These are phyloP conservation scores for Pleurotus cornucopiae DNA, from an alignment of 768 basidiomycete genomes.

Conservation along the genomic window DNA sequence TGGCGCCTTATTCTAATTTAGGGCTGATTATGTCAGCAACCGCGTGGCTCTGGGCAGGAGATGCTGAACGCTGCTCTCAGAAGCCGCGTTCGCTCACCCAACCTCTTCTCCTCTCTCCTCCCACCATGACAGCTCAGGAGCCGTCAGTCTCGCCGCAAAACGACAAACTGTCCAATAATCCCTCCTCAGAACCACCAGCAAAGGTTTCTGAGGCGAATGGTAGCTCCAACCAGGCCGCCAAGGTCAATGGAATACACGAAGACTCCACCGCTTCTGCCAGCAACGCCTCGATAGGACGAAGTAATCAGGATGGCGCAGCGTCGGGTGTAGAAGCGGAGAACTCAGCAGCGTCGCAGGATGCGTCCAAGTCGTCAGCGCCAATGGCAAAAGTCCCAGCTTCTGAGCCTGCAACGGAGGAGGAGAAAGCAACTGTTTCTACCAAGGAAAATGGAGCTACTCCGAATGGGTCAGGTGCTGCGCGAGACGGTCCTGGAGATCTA, in stretches of 20 bases:
- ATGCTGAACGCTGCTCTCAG: background rate
- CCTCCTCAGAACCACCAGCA: background rate
- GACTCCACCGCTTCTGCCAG: constrained; percentile 1
- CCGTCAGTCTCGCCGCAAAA: background rate
- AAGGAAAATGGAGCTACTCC: constrained; percentile 2
- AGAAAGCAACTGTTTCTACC: background rate
- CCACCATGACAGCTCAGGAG: constrained; percentile 8
- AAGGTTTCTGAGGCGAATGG: background rate
- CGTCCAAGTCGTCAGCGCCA: background rate
- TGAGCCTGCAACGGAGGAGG: background rate
- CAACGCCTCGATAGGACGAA: background rate
- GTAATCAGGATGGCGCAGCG: background rate
- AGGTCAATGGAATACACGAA: constrained; percentile 6
- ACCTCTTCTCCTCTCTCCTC: constrained; percentile 7
- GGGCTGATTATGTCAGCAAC: constrained; percentile 6
- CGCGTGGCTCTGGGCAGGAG: constrained; percentile 8
- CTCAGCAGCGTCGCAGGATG: background rate
- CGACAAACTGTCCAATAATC: background rate
- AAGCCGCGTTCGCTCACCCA: background rate
- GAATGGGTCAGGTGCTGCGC: background rate
- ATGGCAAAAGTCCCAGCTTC: background rate
- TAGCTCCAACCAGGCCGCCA: background rate
- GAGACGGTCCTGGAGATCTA: background rate
- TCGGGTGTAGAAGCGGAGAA: background rate
- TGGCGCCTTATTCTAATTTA: background rate